phyloP scores from a whole-genome alignment of 192 early-diverging fungal species.

The Podila epicladia region DNA sequence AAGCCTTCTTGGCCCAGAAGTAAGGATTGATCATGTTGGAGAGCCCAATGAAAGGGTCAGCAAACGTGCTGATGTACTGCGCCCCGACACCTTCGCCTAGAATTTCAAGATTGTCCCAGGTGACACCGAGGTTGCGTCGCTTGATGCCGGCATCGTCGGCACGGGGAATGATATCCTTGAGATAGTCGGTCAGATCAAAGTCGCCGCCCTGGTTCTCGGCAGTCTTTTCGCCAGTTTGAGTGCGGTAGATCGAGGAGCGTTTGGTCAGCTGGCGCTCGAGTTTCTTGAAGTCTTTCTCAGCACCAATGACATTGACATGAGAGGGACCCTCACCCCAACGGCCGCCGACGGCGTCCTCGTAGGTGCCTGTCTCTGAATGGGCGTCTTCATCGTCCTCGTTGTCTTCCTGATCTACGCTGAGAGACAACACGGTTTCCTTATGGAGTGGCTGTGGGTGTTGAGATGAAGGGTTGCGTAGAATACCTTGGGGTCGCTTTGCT shows the following conservation, averaged over 20 bases:
- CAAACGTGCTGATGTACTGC: constrained; percentile 46
- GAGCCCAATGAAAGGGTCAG: constrained; percentile 42
- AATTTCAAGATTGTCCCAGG: constrained; percentile 56
- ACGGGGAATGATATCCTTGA: constrained; percentile 49
- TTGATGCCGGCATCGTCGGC: constrained; percentile 55
- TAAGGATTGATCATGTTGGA: constrained; percentile 51
- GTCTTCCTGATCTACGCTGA: background rate
- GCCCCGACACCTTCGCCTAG: constrained; percentile 45
- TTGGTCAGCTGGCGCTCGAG: constrained; percentile 39
- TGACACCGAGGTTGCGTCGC: constrained; percentile 55
- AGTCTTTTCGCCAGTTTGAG: constrained; percentile 33
- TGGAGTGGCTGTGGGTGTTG: background rate
- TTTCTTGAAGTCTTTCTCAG: constrained; percentile 48
- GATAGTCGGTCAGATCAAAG: constrained; percentile 58
- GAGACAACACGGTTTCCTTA: background rate
- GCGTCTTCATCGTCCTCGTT: constrained; percentile 14
- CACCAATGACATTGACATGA: constrained; percentile 28
- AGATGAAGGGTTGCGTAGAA: background rate
- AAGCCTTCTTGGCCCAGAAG: constrained; percentile 47
- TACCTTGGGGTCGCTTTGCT: background rate
- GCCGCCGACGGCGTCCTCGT: constrained; percentile 41
- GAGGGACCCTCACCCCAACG: constrained; percentile 50
- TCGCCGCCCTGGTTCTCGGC: constrained; percentile 25
- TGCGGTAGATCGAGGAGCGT: constrained; percentile 33
- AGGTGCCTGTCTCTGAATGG: constrained; percentile 30